Conservation (phyloP, 2,329 filamentous ascomycete genomes). For the Ascochyta rabiei region DNA sequence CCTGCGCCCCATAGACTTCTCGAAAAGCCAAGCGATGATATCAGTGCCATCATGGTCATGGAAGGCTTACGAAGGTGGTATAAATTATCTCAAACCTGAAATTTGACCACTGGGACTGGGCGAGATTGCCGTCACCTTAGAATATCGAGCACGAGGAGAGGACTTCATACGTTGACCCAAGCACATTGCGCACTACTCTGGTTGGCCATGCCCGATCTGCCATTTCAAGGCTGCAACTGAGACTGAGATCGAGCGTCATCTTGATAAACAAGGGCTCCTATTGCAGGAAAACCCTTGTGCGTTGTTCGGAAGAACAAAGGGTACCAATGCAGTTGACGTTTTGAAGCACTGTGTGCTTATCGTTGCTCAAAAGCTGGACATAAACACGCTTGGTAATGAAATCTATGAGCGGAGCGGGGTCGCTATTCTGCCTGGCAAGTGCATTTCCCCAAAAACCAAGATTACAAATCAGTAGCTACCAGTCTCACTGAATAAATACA, state of each 20-base stretch:
- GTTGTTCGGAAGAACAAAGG: not conserved
- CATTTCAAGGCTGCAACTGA: not conserved
- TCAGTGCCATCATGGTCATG: slow-evolving; percentile 22
- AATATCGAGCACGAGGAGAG: not conserved
- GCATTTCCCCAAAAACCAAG: not conserved
- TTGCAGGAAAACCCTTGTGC: not conserved
- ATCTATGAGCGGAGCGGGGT: not conserved
- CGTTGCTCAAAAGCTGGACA: slow-evolving; percentile 1
- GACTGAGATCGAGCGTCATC: not conserved
- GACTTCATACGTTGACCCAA: not conserved
- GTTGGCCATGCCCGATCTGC: not conserved
- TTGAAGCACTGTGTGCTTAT: slow-evolving; percentile 22
- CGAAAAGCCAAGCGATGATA: not conserved
- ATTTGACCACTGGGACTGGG: slow-evolving; percentile 7
- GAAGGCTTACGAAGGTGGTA: slow-evolving; percentile 28
- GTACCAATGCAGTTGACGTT: slow-evolving; percentile 2
- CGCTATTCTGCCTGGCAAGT: not conserved
- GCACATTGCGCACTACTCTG: not conserved
- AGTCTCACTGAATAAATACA: not conserved
- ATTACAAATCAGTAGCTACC: not conserved
- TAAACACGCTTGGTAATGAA: not conserved
- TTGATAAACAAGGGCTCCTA: not conserved
- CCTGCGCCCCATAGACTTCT: not conserved
- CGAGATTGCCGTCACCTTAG: slow-evolving; percentile 2
- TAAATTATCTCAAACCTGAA: slow-evolving; percentile 19